A percentile compares a stretch with the other conserved stretches of the same genome.
Conservation (phyloP, 345 rosid species). For the thale cress (Arabidopsis thaliana) region TAIR10.1 NC_003076.8:15090501-15091000, state of each 20-base stretch:
- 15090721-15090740: constrained; percentile 17
- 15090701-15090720: background rate
- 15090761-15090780: background rate
- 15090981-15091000: constrained; percentile 46
- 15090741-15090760: background rate
- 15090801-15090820: background rate
- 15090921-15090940: constrained; percentile 5
- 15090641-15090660: background rate
- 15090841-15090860: background rate
- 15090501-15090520: background rate
- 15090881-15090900: background rate
- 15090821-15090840: background rate
- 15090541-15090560: background rate
- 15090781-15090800: background rate
- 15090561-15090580: constrained; percentile 5
- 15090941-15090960: constrained; percentile 53
- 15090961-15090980: constrained; percentile 43
- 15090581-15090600: constrained; percentile 6
- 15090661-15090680: background rate
- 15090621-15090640: background rate
- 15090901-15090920: constrained; percentile 41
- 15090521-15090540: background rate
- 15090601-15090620: background rate
- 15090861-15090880: rapidly evolving
- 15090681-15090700: constrained; percentile 1